phyloP scores from a whole-genome alignment of 2,329 filamentous ascomycete genomes.

The Rugonectria rugulosa region DNA sequence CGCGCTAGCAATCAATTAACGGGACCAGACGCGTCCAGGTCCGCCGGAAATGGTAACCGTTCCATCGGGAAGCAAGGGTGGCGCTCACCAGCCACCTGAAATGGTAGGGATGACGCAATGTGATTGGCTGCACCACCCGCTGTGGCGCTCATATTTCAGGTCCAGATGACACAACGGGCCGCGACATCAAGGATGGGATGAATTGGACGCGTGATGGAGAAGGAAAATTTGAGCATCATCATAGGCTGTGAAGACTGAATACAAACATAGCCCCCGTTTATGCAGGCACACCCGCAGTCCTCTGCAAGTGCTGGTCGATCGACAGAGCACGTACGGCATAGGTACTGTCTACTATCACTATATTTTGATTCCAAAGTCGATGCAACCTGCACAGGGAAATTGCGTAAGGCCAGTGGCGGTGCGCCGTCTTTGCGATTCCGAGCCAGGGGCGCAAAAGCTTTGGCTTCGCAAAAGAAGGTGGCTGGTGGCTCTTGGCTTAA shows the following conservation, averaged over 20 bases:
- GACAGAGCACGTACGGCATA: not conserved
- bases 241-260: not conserved
- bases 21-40: slow-evolving; percentile 4
- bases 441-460: not conserved
- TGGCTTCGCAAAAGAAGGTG: slow-evolving; percentile 19
- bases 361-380: not conserved
- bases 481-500: slow-evolving; percentile 17
- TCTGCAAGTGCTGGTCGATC: not conserved
- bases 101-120: not conserved
- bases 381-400: not conserved
- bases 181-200: not conserved
- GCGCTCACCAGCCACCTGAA: slow-evolving; percentile 23
- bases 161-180: not conserved
- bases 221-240: not conserved
- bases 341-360: not conserved
- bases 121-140: slow-evolving; percentile 11
- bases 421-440: not conserved
- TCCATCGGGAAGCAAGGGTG: not conserved
- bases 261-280: not conserved
- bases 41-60: slow-evolving; percentile 2
- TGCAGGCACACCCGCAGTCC: not conserved
- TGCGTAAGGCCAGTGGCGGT: slow-evolving; percentile 23
- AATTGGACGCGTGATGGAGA: not conserved
- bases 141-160: slow-evolving; percentile 6
- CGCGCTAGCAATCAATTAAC: not conserved